Conservation (phyloP, 2,329 filamentous ascomycete species). For the Sclerotinia trifoliorum region DNA sequence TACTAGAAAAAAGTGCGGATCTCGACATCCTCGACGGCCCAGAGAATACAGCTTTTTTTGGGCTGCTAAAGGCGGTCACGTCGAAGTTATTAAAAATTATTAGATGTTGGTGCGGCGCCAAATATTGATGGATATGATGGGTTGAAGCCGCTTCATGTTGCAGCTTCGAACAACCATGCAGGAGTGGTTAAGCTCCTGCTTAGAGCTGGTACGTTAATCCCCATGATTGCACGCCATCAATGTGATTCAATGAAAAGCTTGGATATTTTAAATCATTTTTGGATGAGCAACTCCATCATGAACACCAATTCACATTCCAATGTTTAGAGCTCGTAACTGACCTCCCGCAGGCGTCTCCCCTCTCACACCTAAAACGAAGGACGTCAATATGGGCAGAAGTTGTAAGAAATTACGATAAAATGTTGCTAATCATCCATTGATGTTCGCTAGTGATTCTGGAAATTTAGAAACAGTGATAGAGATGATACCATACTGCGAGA, state of each 20-base stretch:
- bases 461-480: slow-evolving; percentile 29
- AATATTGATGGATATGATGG: slow-evolving; percentile 35
- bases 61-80: slow-evolving; percentile 29
- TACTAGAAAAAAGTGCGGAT: slow-evolving; percentile 19
- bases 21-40: slow-evolving; percentile 24
- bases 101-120: slow-evolving; percentile 30
- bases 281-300: background rate
- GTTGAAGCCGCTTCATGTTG: slow-evolving; percentile 41
- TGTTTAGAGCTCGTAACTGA: background rate
- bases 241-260: background rate
- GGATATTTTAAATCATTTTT: background rate
- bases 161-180: slow-evolving; percentile 39
- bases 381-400: background rate
- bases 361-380: slow-evolving; percentile 34
- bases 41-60: slow-evolving; percentile 30
- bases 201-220: slow-evolving; percentile 35
- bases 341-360: slow-evolving; percentile 35
- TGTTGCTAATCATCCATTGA: slow-evolving; percentile 37
- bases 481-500: slow-evolving; percentile 20
- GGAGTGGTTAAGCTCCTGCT: slow-evolving; percentile 39
- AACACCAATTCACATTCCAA: background rate
- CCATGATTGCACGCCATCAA: background rate
- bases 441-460: slow-evolving; percentile 39
- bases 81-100: slow-evolving; percentile 23
- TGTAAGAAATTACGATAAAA: background rate